Conservation (phyloP, 2,329 filamentous ascomycete genomes). For the Fusarium scirpi region DNA sequence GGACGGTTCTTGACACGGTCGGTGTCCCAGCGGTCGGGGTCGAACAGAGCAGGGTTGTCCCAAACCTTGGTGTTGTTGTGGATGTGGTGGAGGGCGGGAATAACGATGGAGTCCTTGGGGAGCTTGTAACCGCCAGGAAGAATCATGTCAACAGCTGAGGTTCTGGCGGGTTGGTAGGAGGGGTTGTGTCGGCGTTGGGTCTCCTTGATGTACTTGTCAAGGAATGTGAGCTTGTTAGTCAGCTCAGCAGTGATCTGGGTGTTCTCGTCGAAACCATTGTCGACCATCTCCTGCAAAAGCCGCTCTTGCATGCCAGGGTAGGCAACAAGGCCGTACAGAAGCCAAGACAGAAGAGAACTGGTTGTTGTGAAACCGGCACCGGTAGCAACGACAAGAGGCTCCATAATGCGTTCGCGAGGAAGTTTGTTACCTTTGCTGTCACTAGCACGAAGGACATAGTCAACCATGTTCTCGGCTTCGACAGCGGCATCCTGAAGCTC, state of each 20-base stretch:
- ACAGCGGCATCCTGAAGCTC: slow-evolving; percentile 63
- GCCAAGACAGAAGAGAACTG: slow-evolving; percentile 68
- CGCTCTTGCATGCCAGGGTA: slow-evolving; percentile 68
- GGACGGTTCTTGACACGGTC: slow-evolving; percentile 64
- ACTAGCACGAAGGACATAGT: slow-evolving; percentile 65
- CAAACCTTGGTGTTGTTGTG: slow-evolving; percentile 67
- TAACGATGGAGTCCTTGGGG: slow-evolving; percentile 63
- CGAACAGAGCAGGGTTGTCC: slow-evolving; percentile 68
- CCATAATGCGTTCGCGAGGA: slow-evolving; percentile 51
- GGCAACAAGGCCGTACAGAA: slow-evolving; percentile 64
- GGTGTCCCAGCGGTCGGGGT: slow-evolving; percentile 70
- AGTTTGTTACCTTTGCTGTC: slow-evolving; percentile 67
- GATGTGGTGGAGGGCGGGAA: slow-evolving; percentile 64
- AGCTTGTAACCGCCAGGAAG: slow-evolving; percentile 70
- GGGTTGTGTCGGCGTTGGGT: slow-evolving; percentile 70
- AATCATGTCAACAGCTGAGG: slow-evolving; percentile 65
- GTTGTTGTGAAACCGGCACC: slow-evolving; percentile 72
- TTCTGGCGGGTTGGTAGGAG: slow-evolving; percentile 71
- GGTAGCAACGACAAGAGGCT: slow-evolving; percentile 61
- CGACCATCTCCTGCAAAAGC: slow-evolving; percentile 68
- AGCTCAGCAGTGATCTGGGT: slow-evolving; percentile 61
- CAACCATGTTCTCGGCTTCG: slow-evolving; percentile 58
- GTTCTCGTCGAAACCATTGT: slow-evolving; percentile 58
- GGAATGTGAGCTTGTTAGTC: slow-evolving; percentile 61
- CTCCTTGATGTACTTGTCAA: slow-evolving; percentile 71